Evolutionary conservation across 352 stramenopile genomes (phyloP).

Genomic region (Poterioochromonas sp.): DNA sequence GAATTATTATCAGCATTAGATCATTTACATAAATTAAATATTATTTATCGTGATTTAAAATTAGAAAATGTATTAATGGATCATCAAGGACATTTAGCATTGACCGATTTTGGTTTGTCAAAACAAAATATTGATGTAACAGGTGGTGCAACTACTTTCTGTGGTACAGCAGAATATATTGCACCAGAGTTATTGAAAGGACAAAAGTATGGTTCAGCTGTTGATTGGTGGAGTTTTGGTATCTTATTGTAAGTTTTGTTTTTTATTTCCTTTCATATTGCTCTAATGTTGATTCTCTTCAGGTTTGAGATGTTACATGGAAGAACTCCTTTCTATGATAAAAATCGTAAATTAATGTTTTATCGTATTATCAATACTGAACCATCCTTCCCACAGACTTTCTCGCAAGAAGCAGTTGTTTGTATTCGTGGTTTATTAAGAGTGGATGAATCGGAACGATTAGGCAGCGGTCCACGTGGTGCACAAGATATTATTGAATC

Average conservation of each 20-base stretch:
- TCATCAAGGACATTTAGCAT: conserved; percentile 74
- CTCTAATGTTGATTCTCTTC: neutral
- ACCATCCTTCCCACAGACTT: conserved; percentile 56
- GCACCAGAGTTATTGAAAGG: conserved; percentile 75
- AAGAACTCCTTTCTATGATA: conserved; percentile 84
- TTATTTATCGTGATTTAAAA: conserved; percentile 81
- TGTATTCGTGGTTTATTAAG: conserved; percentile 68
- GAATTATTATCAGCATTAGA: conserved; percentile 78
- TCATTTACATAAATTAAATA: conserved; percentile 81
- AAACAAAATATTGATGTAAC: conserved; percentile 77
- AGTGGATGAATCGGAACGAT: conserved; percentile 50
- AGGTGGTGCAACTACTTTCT: conserved; percentile 77
- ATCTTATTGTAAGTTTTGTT: conserved; percentile 39
- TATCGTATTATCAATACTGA: conserved; percentile 65
- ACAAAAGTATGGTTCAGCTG: conserved; percentile 69
- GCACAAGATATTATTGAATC: conserved; percentile 64
- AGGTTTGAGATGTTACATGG: conserved; percentile 86
- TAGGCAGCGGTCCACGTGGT: conserved; percentile 69
- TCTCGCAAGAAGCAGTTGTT: conserved; percentile 73
- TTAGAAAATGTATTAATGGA: conserved; percentile 89
- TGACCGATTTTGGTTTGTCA: conserved; percentile 81
- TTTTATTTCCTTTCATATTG: neutral
- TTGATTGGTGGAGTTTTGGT: conserved; percentile 86
- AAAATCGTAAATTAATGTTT: conserved; percentile 87
- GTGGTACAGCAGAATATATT: conserved; percentile 82